These are phyloP conservation scores for Agrocybe chaxingu DNA, from an alignment of 768 basidiomycete genomes.

Conservation along the genomic window DNA sequence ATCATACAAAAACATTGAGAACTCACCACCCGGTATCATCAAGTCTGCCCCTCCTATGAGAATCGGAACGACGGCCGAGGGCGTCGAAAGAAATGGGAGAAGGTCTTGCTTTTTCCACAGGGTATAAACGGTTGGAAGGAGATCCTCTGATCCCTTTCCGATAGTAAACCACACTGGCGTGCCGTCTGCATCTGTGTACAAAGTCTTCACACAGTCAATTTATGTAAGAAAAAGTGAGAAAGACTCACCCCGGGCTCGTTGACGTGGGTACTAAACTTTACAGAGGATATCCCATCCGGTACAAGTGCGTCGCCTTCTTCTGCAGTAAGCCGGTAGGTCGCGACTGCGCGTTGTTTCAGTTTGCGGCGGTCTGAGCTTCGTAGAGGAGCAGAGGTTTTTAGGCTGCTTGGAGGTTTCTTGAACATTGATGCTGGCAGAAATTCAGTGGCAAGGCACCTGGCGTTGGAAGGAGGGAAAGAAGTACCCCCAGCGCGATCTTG, in stretches of 20 bases:
- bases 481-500: no score
- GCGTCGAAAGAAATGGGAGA: conserved; percentile 70
- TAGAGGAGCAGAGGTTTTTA: conserved; percentile 75
- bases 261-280: conserved; percentile 65
- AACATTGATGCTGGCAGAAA: conserved; percentile 46
- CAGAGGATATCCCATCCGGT: conserved; percentile 66
- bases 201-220: conserved; percentile 38
- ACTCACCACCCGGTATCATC: conserved; percentile 83
- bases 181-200: conserved; percentile 60
- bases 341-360: conserved; percentile 56
- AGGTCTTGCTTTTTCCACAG: conserved; percentile 73
- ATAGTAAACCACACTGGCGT: conserved; percentile 79
- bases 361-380: conserved; percentile 73
- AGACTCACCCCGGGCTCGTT: conserved; percentile 62
- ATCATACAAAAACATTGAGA: neutral
- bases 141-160: conserved; percentile 62
- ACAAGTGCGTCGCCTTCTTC: conserved; percentile 70
- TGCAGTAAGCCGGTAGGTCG: conserved; percentile 41
- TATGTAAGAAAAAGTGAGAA: neutral
- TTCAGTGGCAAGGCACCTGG: no score
- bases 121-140: conserved; percentile 82
- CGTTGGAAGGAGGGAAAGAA: no score
- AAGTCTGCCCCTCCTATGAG: conserved; percentile 81
- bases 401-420: conserved; percentile 67
- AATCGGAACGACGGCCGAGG: conserved; percentile 64